Evolutionary conservation across 768 basidiomycete species (phyloP), one percentile per base, ranked within the genome.

Genomic region (Rhodotorula toruloides): DNA sequence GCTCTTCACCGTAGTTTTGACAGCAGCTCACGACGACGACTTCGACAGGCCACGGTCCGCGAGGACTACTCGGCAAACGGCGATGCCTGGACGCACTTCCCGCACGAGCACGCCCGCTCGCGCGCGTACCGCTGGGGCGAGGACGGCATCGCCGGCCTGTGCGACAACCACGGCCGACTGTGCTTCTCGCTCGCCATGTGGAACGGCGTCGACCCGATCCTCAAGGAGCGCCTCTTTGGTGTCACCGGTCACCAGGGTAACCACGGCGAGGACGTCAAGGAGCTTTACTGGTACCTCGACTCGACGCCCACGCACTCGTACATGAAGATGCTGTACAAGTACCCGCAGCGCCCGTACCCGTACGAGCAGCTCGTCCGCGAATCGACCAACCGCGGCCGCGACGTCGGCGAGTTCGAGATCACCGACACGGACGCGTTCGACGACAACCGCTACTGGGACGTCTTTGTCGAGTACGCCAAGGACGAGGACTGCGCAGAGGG

Each of bases 301-400:
- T 94, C 91, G 43, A 97, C 96, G 2, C 96, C 96, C 43, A 97
- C 96, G 3, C 96, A 99, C 75, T 96, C 93, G 11, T 99, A 98
- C 83, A 98, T 99, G 96, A 99, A 99, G 78, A 97, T 90, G 79
- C 80, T 97, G 62, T 99, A 99, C 84, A 99, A 99, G 77, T 99
- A 99, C 73, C 93, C 96, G 19, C 96, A 99, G 77, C 82, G 85
- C 73, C 81, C 83, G 40, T 99, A 84, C 78, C 96, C 96, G 2
- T 99, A 99, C 78, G 93, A 98, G 75, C 85, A 94, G 67, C 85
- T 99, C 59, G 88, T 96, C 19, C 79, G 81, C 52, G 92, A 99
- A 80, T 93, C 87, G 76, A 80, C 84, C 74, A 84, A 87, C 72
- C 83, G 96, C 53, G 84, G 84, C 72, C 84, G 96, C 52, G 86